Conservation (phyloP, 2,329 filamentous ascomycete genomes). For the Calonectria naviculata region DNA sequence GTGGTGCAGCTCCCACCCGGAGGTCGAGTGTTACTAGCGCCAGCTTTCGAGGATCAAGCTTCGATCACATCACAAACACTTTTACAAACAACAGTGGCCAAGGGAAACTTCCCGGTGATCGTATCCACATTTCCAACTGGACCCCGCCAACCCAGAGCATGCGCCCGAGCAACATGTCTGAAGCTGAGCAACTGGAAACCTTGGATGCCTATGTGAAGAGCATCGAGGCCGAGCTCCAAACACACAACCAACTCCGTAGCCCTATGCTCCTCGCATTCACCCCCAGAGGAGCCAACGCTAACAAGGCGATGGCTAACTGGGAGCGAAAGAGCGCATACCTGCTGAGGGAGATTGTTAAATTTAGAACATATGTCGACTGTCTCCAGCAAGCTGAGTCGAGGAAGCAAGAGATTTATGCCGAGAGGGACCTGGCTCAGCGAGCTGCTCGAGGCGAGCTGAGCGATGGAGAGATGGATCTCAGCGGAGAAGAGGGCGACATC, state of each 20-base stretch:
- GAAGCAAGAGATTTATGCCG: slow-evolving; percentile 77
- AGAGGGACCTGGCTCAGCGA: slow-evolving; percentile 64
- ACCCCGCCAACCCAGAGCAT: slow-evolving; percentile 89
- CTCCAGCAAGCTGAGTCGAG: slow-evolving; percentile 76
- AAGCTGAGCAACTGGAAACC: slow-evolving; percentile 82
- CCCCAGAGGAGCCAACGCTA: slow-evolving; percentile 81
- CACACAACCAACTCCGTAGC: slow-evolving; percentile 88
- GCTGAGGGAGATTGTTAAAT: slow-evolving; percentile 94
- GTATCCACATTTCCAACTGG: slow-evolving; percentile 88
- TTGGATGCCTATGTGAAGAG: slow-evolving; percentile 83
- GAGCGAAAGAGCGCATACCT: slow-evolving; percentile 95
- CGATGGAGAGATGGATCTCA: slow-evolving; percentile 52
- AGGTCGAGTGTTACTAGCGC: slow-evolving; percentile 61
- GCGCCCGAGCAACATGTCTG: slow-evolving; percentile 81
- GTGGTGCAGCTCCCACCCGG: slow-evolving; percentile 55
- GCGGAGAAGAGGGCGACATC: slow-evolving; percentile 48
- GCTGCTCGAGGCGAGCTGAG: slow-evolving; percentile 59
- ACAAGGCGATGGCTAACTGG: slow-evolving; percentile 94
- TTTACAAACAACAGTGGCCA: slow-evolving; percentile 61
- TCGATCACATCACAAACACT: slow-evolving; percentile 69
- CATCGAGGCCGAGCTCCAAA: slow-evolving; percentile 86
- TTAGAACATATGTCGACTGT: slow-evolving; percentile 92
- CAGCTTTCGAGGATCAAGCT: slow-evolving; percentile 66
- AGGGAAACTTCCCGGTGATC: slow-evolving; percentile 83
- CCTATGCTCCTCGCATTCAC: slow-evolving; percentile 93